Percentiles rank a stretch among this genome's conserved stretches.
Conservation (phyloP, 2,329 filamentous ascomycete species). For the Delphinella strobiligena region DNA sequence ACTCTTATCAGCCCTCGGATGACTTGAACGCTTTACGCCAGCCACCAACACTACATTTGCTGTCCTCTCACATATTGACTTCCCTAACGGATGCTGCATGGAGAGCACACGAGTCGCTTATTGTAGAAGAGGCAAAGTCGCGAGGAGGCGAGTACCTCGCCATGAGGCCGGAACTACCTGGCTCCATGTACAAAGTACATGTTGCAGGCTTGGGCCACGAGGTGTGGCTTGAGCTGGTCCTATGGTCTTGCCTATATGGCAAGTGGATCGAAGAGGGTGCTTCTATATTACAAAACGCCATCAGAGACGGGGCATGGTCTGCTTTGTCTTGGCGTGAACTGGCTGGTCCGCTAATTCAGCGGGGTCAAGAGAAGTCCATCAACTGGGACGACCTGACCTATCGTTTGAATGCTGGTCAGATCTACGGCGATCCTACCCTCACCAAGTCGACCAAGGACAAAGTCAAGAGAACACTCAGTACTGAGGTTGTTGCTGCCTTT, state of each 20-base stretch:
- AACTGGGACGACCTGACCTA: slow-evolving; percentile 20
- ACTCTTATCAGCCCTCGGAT: slow-evolving; percentile 24
- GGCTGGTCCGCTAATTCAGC: slow-evolving; percentile 17
- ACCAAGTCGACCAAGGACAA: slow-evolving; percentile 1
- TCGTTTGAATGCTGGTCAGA: slow-evolving; percentile 15
- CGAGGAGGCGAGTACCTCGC: slow-evolving; percentile 25
- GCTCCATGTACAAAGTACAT: slow-evolving; percentile 28
- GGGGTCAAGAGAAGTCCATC: slow-evolving; percentile 14
- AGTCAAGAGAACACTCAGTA: slow-evolving; percentile 40
- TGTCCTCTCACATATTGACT: slow-evolving; percentile 36
- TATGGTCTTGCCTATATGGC: slow-evolving; percentile 39
- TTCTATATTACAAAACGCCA: slow-evolving; percentile 25
- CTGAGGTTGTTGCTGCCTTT: slow-evolving; percentile 44
- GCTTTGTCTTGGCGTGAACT: slow-evolving; percentile 31
- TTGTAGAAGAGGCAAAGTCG: slow-evolving; percentile 16
- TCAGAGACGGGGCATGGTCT: slow-evolving; percentile 15
- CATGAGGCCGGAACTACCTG: slow-evolving; percentile 31
- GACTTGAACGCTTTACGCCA: slow-evolving; percentile 29
- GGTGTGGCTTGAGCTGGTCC: slow-evolving; percentile 39
- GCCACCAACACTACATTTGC: slow-evolving; percentile 34
- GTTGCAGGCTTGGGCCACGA: slow-evolving; percentile 31
- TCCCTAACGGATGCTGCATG: slow-evolving; percentile 39
- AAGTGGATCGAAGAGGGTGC: slow-evolving; percentile 32
- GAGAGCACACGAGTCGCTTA: slow-evolving; percentile 31
- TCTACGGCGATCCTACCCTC: not conserved